Evolutionary conservation across 1,284 basidiomycete species (phyloP).

Genomic region (Cutaneotrichosporon cavernicola): DNA sequence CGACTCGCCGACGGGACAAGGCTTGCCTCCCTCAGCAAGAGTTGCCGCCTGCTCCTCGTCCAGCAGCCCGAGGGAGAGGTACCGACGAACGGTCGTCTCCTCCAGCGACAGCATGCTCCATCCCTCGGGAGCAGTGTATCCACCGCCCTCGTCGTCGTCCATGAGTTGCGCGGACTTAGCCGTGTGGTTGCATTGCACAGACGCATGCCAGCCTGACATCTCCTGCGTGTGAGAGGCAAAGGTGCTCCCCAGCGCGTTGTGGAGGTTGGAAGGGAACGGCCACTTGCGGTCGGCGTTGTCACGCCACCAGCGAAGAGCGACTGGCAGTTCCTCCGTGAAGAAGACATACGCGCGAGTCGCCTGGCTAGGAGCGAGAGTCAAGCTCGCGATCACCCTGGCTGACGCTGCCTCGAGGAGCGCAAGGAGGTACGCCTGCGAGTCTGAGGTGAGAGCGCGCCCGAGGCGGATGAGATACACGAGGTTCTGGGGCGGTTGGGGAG

Average conservation of each 20-base stretch:
- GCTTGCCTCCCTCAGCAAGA: slow-evolving; percentile 27
- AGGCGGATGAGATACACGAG: slow-evolving; percentile 19
- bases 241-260: slow-evolving; percentile 15
- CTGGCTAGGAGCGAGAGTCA: slow-evolving; percentile 4
- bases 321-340: slow-evolving; percentile 36
- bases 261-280: slow-evolving; percentile 32
- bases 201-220: slow-evolving; percentile 16
- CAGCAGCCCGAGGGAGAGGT: slow-evolving; percentile 34
- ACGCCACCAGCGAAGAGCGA: slow-evolving; percentile 42
- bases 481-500: slow-evolving; percentile 20
- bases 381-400: not conserved
- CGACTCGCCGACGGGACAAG: slow-evolving; percentile 30
- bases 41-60: slow-evolving; percentile 24
- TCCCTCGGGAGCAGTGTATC: slow-evolving; percentile 38
- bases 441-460: slow-evolving; percentile 18
- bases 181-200: slow-evolving; percentile 19
- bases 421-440: slow-evolving; percentile 21
- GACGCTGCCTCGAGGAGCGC: slow-evolving; percentile 21
- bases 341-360: slow-evolving; percentile 28
- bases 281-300: slow-evolving; percentile 31
- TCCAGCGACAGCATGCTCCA: slow-evolving; percentile 39
- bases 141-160: slow-evolving; percentile 41
- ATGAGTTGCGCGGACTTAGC: slow-evolving; percentile 20
- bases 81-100: slow-evolving; percentile 31
- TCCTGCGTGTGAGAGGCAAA: slow-evolving; percentile 14